Percentiles rank a stretch among this genome's conserved stretches.
phyloP scores from a whole-genome alignment of 169 alveolate species.

The Theileria orientalis region DNA sequence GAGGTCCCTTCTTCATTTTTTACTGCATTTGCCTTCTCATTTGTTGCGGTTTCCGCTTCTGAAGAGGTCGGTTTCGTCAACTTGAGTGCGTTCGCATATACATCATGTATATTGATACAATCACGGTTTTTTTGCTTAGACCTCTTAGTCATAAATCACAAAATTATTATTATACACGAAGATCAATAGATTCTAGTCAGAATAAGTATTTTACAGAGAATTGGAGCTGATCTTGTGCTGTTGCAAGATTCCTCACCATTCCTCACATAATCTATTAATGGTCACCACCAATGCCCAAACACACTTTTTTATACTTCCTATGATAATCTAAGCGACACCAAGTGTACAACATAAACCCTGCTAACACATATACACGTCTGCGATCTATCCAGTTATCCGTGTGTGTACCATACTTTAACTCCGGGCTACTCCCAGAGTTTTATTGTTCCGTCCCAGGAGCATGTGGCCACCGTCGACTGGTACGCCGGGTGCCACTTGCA shows the following conservation, averaged over 20 bases:
- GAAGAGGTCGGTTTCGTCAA: conserved; percentile 4
- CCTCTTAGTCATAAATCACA: not conserved
- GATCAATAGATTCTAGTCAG: not conserved
- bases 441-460: conserved; percentile 96
- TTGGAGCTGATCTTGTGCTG: too few relatives aligned
- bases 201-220: not conserved
- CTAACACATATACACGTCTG: too few relatives aligned
- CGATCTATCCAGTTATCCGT: too few relatives aligned
- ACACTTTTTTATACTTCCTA: not conserved
- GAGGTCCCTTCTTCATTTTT: not conserved
- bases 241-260: not conserved
- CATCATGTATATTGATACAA: conserved; percentile 48
- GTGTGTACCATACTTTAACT: not conserved
- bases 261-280: not conserved
- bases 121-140: not conserved
- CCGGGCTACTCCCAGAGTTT: conserved; percentile 90
- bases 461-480: conserved; percentile 91
- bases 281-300: not conserved
- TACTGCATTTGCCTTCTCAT: not conserved
- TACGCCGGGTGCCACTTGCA: conserved; percentile 95
- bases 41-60: not conserved
- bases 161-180: too few relatives aligned
- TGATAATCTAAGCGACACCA: not conserved
- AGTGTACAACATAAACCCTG: too few relatives aligned
- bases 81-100: conserved; percentile 55